Evolutionary conservation across 2,329 filamentous ascomycete genomes (phyloP).

Genomic region (Xylariaceae sp.): DNA sequence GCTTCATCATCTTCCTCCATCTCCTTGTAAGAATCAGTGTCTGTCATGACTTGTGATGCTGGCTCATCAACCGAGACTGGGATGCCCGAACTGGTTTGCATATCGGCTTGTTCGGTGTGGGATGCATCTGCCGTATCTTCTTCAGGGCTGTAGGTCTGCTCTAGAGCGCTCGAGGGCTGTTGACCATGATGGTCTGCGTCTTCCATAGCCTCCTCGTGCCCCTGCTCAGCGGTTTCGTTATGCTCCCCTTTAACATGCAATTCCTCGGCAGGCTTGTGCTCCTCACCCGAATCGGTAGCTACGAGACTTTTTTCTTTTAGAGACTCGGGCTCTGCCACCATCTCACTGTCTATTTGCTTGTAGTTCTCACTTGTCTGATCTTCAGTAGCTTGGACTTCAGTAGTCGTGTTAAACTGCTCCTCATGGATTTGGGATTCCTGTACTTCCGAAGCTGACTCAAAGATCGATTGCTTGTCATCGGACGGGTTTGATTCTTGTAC

Average conservation of each 20-base stretch:
- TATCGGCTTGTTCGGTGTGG: neutral
- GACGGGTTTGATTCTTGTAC: no score
- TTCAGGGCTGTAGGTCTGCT: neutral
- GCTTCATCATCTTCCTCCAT: constrained; percentile 25
- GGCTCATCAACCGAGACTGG: constrained; percentile 4
- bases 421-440: constrained; percentile 4
- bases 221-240: neutral
- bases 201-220: neutral
- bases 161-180: neutral
- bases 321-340: neutral
- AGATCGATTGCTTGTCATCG: no score
- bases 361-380: neutral
- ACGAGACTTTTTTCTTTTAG: neutral
- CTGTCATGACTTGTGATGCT: neutral
- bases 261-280: neutral
- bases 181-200: neutral
- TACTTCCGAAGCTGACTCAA: no score
- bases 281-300: neutral
- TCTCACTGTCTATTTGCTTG: neutral
- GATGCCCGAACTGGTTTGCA: neutral
- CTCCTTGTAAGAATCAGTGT: constrained; percentile 3
- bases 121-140: neutral
- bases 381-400: neutral
- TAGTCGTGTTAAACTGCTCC: neutral
- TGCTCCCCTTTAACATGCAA: neutral